phyloP scores from a whole-genome alignment of 768 basidiomycete genomes.

The Strobilomyces dryophilus region DNA sequence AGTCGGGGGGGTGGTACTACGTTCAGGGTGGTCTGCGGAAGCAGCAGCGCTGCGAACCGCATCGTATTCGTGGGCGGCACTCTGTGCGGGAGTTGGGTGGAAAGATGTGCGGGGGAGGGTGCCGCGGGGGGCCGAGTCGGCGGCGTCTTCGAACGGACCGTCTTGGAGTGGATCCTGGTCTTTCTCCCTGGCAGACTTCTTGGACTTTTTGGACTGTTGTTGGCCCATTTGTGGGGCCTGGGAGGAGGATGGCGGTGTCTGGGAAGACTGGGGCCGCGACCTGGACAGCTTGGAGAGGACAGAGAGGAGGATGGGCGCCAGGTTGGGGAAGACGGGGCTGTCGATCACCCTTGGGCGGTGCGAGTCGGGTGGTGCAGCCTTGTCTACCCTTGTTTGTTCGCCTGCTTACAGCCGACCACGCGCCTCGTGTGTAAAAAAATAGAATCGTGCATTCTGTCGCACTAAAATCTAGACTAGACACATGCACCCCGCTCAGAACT shows the following conservation, averaged over 20 bases:
- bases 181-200: constrained; percentile 68
- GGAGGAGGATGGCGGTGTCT: constrained; percentile 48
- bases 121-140: constrained; percentile 35
- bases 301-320: constrained; percentile 81
- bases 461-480: not conserved
- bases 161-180: constrained; percentile 50
- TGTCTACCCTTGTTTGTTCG: constrained; percentile 32
- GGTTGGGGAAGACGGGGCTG: constrained; percentile 40
- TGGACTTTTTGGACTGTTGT: constrained; percentile 78
- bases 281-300: constrained; percentile 67
- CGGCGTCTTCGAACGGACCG: constrained; percentile 37
- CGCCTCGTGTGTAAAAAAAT: constrained; percentile 14
- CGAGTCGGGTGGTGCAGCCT: constrained; percentile 21
- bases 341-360: constrained; percentile 25
- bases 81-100: constrained; percentile 38
- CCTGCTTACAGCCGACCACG: constrained; percentile 24
- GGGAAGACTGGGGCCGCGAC: constrained; percentile 70
- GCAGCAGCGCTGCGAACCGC: constrained; percentile 32
- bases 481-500: constrained; percentile 59
- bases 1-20: constrained; percentile 28
- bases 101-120: constrained; percentile 45
- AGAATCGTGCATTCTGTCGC: constrained; percentile 15
- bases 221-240: constrained; percentile 67
- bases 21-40: constrained; percentile 30
- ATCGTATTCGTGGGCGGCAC: constrained; percentile 34